Conservation (phyloP, 805 yeast species). For the Spathaspora boniae region DNA sequence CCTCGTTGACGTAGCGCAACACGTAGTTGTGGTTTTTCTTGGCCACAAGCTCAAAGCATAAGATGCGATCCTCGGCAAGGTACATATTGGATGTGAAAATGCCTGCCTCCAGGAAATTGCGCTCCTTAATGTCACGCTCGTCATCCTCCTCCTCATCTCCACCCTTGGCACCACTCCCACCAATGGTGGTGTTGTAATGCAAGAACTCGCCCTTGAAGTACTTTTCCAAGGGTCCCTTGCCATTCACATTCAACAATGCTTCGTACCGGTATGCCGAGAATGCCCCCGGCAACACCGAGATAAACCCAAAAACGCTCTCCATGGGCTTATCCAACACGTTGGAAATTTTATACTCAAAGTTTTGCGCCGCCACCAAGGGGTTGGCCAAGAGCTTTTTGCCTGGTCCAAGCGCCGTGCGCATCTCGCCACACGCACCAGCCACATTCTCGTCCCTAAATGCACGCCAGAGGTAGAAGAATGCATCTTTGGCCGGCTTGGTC, state of each 20-base stretch:
- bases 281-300: conserved; percentile 94
- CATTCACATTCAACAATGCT: conserved; percentile 69
- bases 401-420: conserved; percentile 77
- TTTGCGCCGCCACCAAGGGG: conserved; percentile 94
- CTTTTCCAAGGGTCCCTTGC: conserved; percentile 81
- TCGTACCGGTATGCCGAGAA: conserved; percentile 88
- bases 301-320: conserved; percentile 92
- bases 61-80: conserved; percentile 91
- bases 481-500: conserved; percentile 81
- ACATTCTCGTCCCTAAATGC: conserved; percentile 76
- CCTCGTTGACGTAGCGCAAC: conserved; percentile 79
- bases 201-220: conserved; percentile 91
- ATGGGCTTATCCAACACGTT: conserved; percentile 94
- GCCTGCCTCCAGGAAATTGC: conserved; percentile 47
- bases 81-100: conserved; percentile 95
- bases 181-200: conserved; percentile 52
- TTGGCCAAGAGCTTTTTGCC: conserved; percentile 51
- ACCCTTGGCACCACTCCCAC: conserved; percentile 10
- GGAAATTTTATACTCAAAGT: conserved; percentile 94
- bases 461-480: conserved; percentile 87
- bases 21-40: conserved; percentile 72
- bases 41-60: conserved; percentile 94
- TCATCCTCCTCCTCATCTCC: conserved; percentile 37
- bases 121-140: conserved; percentile 37
- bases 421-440: conserved; percentile 98